These are phyloP conservation scores for Cnidoscolus chayamansa DNA, from an alignment of 441 rosid genomes.

Conservation along the genomic window DNA sequence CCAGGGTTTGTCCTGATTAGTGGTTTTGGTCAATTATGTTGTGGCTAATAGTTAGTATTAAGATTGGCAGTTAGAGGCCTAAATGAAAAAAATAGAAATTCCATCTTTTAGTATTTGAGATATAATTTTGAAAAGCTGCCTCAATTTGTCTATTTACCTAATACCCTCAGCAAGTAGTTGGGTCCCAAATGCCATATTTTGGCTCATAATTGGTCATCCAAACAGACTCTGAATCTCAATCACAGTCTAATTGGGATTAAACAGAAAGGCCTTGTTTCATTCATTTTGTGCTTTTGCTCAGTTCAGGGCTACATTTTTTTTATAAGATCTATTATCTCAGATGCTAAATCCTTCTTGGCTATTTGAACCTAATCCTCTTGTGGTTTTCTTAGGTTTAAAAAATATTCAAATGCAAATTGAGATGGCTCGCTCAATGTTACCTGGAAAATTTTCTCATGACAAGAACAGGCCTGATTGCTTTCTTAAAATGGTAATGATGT, in stretches of 20 bases:
- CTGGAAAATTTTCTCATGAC: constrained; percentile 51
- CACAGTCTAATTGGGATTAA: background rate
- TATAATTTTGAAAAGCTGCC: no score
- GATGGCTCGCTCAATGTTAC: constrained; percentile 64
- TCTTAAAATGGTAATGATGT: constrained; percentile 67
- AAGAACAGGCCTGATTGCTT: constrained; percentile 66
- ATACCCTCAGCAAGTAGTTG: no score
- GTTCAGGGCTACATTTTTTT: background rate
- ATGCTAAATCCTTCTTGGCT: background rate
- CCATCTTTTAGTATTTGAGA: no score
- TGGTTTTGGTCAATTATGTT: no score
- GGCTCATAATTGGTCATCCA: no score
- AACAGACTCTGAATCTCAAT: background rate
- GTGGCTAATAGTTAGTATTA: no score
- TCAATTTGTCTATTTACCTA: no score
- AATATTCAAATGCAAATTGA: constrained; percentile 41
- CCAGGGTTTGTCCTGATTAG: no score
- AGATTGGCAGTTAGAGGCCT: no score
- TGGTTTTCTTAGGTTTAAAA: constrained; percentile 43
- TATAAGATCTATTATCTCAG: background rate
- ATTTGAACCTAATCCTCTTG: background rate
- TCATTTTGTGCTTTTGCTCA: background rate
- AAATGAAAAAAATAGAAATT: no score
- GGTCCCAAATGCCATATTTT: no score
- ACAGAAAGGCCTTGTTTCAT: background rate